Base-by-base conservation (phyloP, 805 yeast species). In the Saccharomycopsis fodiens region DNA sequence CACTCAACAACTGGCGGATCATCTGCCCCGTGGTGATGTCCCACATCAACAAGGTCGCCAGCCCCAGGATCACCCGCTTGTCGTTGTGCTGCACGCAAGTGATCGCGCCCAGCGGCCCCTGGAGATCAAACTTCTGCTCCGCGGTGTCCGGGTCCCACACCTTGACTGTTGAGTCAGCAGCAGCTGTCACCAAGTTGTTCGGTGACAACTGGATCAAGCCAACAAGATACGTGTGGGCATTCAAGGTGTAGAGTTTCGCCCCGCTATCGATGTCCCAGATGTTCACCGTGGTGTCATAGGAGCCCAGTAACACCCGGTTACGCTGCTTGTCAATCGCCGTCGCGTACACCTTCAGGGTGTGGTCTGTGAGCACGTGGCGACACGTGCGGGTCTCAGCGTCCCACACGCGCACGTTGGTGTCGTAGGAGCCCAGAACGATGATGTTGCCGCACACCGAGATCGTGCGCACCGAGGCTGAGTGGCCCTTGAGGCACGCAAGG, bases 71-170 rank as follows among this genome's bases (percentile, higher is more conserved):
- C 35, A 93, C 76, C 48, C 86, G 65, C 54, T 83, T 78, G 47
- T 86, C 86, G 55, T 87, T 91, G 58, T 88, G 88, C 61, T 84
- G 91, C 61, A 93, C 88, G 50, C 97, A 91, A 0, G 97, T 88
- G 40, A 93, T 89, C 0, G 97, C 95, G 22, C 79, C 74, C 61
- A 88, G 91, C 27, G 96, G 95, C 44, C 66, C 74, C 39, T 78
- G 75, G 48, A 88, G 73, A n/a, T 34, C 37, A 17, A 20, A n/a
- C 42, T 69, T 67, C 35, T 85, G 76, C 17, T 73, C 72, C 23
- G 85, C 88, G 6, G 80, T 74, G 22, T 76, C 76, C 1, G 96
- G 93, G 58, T 93, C 84, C 98, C 98, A 93, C 1, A 91, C 82
- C 42, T 97, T 73, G 35, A 93, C 70, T 0, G 96, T 82, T 2